A percentile compares a stretch with the other conserved stretches of the same genome.
Evolutionary conservation across 331 rosid genomes (phyloP).

Genomic region (Rhamnella rubrinervis): DNA sequence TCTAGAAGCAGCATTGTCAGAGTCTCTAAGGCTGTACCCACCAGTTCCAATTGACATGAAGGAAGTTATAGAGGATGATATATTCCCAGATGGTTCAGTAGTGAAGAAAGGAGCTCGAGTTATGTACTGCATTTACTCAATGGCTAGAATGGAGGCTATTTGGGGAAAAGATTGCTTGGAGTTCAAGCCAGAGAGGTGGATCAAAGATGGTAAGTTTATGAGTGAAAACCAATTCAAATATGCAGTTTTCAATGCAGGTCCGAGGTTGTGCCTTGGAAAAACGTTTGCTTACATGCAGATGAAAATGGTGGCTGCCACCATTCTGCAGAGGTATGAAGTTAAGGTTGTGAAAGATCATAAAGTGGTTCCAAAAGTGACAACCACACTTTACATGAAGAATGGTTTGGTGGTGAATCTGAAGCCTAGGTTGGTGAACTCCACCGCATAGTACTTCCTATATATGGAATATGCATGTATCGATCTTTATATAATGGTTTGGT

Average conservation of each 20-base stretch:
- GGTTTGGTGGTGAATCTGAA: slow-evolving; percentile 39
- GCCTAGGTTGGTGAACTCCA: slow-evolving; percentile 27
- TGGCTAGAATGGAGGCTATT: slow-evolving; percentile 49
- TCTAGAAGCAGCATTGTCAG: slow-evolving; percentile 48
- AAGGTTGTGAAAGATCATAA: slow-evolving; percentile 35
- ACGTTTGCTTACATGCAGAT: slow-evolving; percentile 51
- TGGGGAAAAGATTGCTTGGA: slow-evolving; percentile 55
- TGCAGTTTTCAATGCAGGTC: slow-evolving; percentile 53
- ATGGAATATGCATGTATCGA: too few species aligned
- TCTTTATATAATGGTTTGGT: too few species aligned
- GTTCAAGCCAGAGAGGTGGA: slow-evolving; percentile 59
- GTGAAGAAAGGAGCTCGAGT: slow-evolving; percentile 40
- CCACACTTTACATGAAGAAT: slow-evolving; percentile 51
- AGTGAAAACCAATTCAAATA: slow-evolving; percentile 40
- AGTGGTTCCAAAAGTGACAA: slow-evolving; percentile 43
- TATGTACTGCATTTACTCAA: slow-evolving; percentile 36
- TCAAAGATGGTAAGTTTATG: slow-evolving; percentile 31
- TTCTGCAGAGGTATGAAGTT: slow-evolving; percentile 38
- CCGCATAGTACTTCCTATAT: background rate
- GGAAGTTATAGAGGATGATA: slow-evolving; percentile 42
- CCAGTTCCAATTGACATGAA: slow-evolving; percentile 55
- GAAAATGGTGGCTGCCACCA: slow-evolving; percentile 53
- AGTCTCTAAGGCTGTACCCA: slow-evolving; percentile 52
- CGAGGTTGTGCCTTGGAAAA: slow-evolving; percentile 53
- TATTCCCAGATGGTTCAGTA: slow-evolving; percentile 40